Evolutionary conservation across 1,139 yeast species (phyloP), one percentile per base, ranked within the genome.

Genomic region (Scheffersomyces cryptocercus): DNA sequence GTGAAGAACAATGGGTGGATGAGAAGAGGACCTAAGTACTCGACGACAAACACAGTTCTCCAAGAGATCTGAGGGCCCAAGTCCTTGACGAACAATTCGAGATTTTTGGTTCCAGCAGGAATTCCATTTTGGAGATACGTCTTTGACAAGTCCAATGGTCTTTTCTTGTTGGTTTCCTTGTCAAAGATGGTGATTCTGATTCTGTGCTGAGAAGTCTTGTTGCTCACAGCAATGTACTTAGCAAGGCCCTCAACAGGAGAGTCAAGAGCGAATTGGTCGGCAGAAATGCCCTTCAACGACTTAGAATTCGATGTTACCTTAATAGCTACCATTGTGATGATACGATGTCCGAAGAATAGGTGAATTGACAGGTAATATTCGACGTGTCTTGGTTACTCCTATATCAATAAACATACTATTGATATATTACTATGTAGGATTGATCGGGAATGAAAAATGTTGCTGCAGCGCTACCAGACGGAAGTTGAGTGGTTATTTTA

Each of bases 41-140:
- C 99, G 52, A 88, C 73, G 43, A 88, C 57, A 61, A 84, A 93
- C 28, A 93, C 98, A 5, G 91, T 79, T 66, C 88, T 79, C 97
- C 98, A 93, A 3, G 85, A 83, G 48, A 93, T 81, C 68, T 93
- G 99, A 1, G 95, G 95, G 15, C 98, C 99, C 51, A 93, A 75
- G 58, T 91, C 98, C 63, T 91, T 90, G 45, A 85, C 88, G 49
- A 67, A 79, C 16, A 77, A 67, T 9, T 64, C 60, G 36, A 75
- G 69, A 39, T 62, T 60, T 6, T 58, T 46, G 28, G 59, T 59
- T 42, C 54, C 41, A 38, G 54, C 51, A 34, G 60, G 55, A 43
- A 69, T 48, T 8, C 74, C 73, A 47, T 66, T 64, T 12, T 61
- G 65, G 41, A 48, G 52, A 39, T 73, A 65, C 4, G 70, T 58